phyloP scores from a whole-genome alignment of 352 stramenopile genomes.

The Phytopythium boreale region DNA sequence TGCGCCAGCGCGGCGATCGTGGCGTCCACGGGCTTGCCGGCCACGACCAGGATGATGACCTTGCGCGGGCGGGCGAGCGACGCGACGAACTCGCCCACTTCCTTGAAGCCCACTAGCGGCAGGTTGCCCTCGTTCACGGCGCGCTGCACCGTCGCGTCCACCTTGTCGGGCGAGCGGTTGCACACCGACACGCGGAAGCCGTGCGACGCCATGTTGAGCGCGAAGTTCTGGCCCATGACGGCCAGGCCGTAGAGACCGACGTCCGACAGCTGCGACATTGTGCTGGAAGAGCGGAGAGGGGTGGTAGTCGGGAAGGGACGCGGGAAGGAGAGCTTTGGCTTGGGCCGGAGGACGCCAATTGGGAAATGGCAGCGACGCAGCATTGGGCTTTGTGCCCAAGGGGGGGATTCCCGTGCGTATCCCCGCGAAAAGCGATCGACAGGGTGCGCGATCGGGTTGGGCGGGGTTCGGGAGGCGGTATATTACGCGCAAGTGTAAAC shows the following conservation, averaged over 20 bases:
- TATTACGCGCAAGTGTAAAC: neutral
- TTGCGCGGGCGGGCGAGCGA: constrained; percentile 95
- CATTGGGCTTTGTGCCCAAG: neutral
- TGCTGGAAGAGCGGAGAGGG: neutral
- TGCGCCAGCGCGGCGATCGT: constrained; percentile 87
- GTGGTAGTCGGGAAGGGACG: constrained; percentile 3
- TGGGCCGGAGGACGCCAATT: constrained; percentile 22
- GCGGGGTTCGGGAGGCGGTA: neutral
- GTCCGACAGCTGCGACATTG: constrained; percentile 71
- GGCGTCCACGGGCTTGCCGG: constrained; percentile 94
- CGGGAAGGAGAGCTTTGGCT: constrained; percentile 4
- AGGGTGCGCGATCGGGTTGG: neutral
- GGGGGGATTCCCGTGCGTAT: neutral
- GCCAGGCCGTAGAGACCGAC: constrained; percentile 90
- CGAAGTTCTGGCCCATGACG: constrained; percentile 99
- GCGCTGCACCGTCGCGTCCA: constrained; percentile 94
- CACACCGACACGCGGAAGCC: constrained; percentile 96
- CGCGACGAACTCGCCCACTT: constrained; percentile 90
- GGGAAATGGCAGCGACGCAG: constrained; percentile 17
- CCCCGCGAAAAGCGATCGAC: constrained; percentile 11
- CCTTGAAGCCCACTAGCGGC: constrained; percentile 91
- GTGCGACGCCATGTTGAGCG: constrained; percentile 98
- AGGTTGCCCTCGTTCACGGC: constrained; percentile 95
- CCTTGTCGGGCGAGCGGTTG: constrained; percentile 97
- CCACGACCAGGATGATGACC: constrained; percentile 98